Percentiles rank a stretch among this genome's conserved stretches.
Conservation (phyloP, 164 flowering plant genomes). For the Dillenia suffruticosa region DNA sequence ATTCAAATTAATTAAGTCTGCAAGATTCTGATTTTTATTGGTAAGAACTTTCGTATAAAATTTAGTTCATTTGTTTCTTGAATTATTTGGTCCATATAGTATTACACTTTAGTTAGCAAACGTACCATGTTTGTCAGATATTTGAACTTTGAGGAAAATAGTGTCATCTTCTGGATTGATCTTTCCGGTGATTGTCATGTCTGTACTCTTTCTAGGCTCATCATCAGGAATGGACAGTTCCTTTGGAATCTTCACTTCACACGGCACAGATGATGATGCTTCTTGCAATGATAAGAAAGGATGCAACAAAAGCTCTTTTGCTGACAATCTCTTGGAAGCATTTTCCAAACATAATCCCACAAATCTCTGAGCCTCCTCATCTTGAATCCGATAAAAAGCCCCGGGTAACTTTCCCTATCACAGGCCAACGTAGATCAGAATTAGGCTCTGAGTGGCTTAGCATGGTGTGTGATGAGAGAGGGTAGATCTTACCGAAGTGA, state of each 20-base stretch:
- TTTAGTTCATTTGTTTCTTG: too few species aligned
- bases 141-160: conserved; percentile 69
- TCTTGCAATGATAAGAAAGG: conserved; percentile 57
- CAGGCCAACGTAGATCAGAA: not conserved
- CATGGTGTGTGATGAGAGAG: not conserved
- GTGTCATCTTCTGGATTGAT: conserved; percentile 62
- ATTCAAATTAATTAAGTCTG: too few species aligned
- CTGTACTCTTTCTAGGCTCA: conserved; percentile 25
- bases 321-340: conserved; percentile 65
- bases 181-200: conserved; percentile 71
- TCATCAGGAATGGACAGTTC: not conserved
- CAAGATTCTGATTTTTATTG: too few species aligned
- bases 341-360: conserved; percentile 59
- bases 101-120: too few species aligned
- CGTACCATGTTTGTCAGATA: conserved; percentile 59
- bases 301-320: conserved; percentile 59
- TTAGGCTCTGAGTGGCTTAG: not conserved
- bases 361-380: conserved; percentile 53
- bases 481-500: conserved; percentile 54
- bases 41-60: too few species aligned
- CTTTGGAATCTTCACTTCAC: not conserved
- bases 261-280: not conserved
- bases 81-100: not conserved
- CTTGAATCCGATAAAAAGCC: conserved; percentile 55
- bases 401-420: conserved; percentile 74